Evolutionary conservation across 352 stramenopile species (phyloP).

Genomic region (Pythium dissimile): DNA sequence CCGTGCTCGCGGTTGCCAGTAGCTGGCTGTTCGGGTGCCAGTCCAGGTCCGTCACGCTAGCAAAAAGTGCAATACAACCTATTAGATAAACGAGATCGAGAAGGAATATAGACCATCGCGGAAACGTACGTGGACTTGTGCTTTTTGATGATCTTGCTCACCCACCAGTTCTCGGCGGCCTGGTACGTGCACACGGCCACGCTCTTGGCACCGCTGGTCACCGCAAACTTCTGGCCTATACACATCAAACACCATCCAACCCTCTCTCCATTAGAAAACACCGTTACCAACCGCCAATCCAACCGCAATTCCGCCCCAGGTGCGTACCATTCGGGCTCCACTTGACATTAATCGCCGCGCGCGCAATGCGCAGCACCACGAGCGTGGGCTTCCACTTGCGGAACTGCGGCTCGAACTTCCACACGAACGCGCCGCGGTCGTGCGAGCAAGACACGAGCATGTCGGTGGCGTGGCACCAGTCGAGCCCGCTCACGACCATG

Average conservation of each 20-base stretch:
- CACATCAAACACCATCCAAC: background rate
- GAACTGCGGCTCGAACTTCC: conserved; percentile 86
- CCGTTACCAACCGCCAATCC: background rate
- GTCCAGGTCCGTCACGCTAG: conserved; percentile 81
- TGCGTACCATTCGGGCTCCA: conserved; percentile 89
- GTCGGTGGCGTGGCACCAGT: conserved; percentile 92
- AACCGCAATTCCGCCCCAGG: too few species aligned
- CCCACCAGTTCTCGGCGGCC: conserved; percentile 92
- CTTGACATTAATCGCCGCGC: conserved; percentile 91
- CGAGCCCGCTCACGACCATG: conserved; percentile 90
- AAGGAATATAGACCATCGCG: background rate
- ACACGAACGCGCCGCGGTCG: conserved; percentile 94
- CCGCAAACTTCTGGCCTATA: conserved; percentile 90
- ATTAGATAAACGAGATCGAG: background rate
- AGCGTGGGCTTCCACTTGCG: conserved; percentile 91
- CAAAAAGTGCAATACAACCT: background rate
- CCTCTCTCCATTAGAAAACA: background rate
- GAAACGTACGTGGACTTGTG: conserved; percentile 92
- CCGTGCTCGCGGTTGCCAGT: conserved; percentile 88
- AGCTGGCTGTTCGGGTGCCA: conserved; percentile 94
- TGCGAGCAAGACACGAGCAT: conserved; percentile 94
- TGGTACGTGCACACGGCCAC: conserved; percentile 94
- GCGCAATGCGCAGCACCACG: conserved; percentile 90
- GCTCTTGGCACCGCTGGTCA: conserved; percentile 90
- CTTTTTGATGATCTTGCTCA: conserved; percentile 96